Evolutionary conservation across 192 early-diverging fungal species (phyloP).

Genomic region (Backusella circina): DNA sequence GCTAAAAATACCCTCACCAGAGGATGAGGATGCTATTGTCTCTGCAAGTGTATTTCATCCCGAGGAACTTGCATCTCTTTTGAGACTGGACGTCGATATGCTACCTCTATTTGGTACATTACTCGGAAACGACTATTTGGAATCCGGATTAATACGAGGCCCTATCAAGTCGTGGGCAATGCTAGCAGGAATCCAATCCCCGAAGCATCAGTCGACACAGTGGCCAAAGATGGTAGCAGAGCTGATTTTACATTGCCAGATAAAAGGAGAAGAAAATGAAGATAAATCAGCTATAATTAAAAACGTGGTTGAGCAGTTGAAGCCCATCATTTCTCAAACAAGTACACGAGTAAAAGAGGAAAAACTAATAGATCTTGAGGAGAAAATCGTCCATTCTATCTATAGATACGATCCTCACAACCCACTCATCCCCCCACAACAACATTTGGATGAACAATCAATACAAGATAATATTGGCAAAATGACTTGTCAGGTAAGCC

Average conservation of each 20-base stretch:
- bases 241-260: constrained; percentile 3
- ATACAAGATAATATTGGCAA: background rate
- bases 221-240: constrained; percentile 19
- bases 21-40: constrained; percentile 6
- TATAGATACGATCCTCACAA: constrained; percentile 15
- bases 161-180: background rate
- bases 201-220: constrained; percentile 1
- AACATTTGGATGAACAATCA: too few relatives aligned
- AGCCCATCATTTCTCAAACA: constrained; percentile 9
- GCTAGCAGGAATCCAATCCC: background rate
- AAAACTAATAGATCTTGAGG: background rate
- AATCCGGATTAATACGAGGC: constrained; percentile 18
- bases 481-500: background rate
- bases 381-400: constrained; percentile 20
- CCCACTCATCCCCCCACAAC: background rate
- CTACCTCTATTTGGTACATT: constrained; percentile 48
- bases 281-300: background rate
- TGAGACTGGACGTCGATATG: constrained; percentile 27
- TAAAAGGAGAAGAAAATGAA: too few relatives aligned
- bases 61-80: constrained; percentile 24
- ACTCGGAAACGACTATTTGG: constrained; percentile 46
- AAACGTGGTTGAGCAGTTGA: constrained; percentile 1
- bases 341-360: background rate
- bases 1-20: constrained; percentile 20
- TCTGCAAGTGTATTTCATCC: constrained; percentile 40